These are phyloP conservation scores for Aspergillus intermedius DNA, from an alignment of 2,329 filamentous ascomycete genomes.

Conservation along the genomic window DNA sequence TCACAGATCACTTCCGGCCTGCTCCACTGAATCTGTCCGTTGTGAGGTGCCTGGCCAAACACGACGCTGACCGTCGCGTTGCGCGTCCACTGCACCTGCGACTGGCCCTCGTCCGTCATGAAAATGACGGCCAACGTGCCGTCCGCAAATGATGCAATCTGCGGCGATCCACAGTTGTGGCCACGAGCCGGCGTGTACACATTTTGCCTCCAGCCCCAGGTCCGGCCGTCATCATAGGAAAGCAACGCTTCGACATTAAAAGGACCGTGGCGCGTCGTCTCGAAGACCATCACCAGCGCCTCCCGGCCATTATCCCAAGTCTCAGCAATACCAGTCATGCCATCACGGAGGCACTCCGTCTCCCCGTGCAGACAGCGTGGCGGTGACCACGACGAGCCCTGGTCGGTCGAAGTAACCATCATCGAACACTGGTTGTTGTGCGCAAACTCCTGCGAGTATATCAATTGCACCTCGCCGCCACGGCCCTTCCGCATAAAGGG, in stretches of 20 bases:
- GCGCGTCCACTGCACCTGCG: slow-evolving; percentile 31
- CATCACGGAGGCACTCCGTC: slow-evolving; percentile 28
- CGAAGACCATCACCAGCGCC: slow-evolving; percentile 42
- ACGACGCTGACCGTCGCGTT: slow-evolving; percentile 38
- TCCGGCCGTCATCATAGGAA: slow-evolving; percentile 40
- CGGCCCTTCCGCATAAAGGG: slow-evolving; percentile 43
- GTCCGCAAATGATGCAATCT: slow-evolving; percentile 38
- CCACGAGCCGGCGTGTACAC: slow-evolving; percentile 35
- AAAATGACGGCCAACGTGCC: slow-evolving; percentile 40
- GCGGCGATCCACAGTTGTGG: slow-evolving; percentile 40
- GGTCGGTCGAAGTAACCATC: slow-evolving; percentile 40
- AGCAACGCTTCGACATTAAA: slow-evolving; percentile 42
- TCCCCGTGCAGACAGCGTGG: slow-evolving; percentile 38
- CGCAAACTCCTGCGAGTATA: slow-evolving; percentile 44
- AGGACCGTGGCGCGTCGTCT: slow-evolving; percentile 37
- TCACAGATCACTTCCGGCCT: slow-evolving; percentile 24
- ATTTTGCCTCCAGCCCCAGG: slow-evolving; percentile 35
- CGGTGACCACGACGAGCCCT: slow-evolving; percentile 39
- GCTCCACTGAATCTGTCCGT: slow-evolving; percentile 31
- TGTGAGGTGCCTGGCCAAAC: slow-evolving; percentile 27
- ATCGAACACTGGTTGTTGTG: slow-evolving; percentile 46
- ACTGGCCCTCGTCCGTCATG: slow-evolving; percentile 42
- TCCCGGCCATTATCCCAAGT: slow-evolving; percentile 26
- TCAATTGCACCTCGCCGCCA: slow-evolving; percentile 38
- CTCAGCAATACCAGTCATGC: slow-evolving; percentile 40